Evolutionary conservation across 1,284 basidiomycete genomes (phyloP).

Genomic region (Naganishia sp.): DNA sequence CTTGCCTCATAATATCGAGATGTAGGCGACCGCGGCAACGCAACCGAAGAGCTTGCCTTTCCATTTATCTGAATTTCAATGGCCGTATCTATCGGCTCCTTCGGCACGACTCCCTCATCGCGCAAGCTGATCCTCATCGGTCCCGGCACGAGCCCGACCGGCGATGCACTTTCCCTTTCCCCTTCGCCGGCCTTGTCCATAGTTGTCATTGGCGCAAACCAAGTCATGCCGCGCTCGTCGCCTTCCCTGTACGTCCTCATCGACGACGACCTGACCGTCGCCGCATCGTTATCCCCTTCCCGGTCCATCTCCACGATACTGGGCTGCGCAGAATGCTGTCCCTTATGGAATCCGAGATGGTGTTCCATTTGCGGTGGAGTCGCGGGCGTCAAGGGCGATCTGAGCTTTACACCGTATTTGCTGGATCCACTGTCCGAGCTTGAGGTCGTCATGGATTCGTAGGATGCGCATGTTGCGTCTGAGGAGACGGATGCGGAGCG

Average conservation of each 20-base stretch:
- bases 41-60: not conserved
- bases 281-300: slow-evolving; percentile 21
- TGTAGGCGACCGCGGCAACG: too few relatives aligned
- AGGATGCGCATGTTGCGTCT: slow-evolving; percentile 18
- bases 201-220: slow-evolving; percentile 3
- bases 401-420: not conserved
- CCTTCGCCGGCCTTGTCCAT: not conserved
- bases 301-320: slow-evolving; percentile 10
- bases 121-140: slow-evolving; percentile 12
- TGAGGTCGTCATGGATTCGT: slow-evolving; percentile 22
- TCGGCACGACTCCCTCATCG: slow-evolving; percentile 8
- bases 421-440: slow-evolving; percentile 14
- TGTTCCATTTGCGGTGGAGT: slow-evolving; percentile 17
- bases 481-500: slow-evolving; percentile 23
- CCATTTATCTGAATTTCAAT: slow-evolving; percentile 14
- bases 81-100: not conserved
- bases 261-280: slow-evolving; percentile 17
- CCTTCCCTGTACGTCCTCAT: slow-evolving; percentile 27
- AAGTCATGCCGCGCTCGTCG: not conserved
- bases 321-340: not conserved
- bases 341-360: not conserved
- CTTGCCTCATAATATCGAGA: slow-evolving; percentile 16
- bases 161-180: too few relatives aligned
- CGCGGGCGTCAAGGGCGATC: slow-evolving; percentile 10
- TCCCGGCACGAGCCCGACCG: slow-evolving; percentile 1